Percentiles rank a stretch among this genome's conserved stretches.
phyloP scores from a whole-genome alignment of 2,329 filamentous ascomycete genomes.

The Fusarium scirpi region DNA sequence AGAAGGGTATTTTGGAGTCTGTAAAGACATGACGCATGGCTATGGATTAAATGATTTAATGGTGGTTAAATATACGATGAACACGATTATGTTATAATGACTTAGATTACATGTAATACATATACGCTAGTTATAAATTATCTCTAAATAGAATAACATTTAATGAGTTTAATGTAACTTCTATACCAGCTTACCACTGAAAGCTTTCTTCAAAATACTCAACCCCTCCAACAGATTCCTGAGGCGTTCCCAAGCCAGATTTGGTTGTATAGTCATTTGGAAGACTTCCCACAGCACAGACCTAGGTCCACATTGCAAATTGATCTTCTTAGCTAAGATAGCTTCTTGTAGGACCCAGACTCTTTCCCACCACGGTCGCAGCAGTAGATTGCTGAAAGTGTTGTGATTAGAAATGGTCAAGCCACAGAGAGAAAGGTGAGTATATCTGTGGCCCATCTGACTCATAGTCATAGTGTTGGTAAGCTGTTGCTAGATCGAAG shows the following conservation, averaged over 20 bases:
- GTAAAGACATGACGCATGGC: not conserved
- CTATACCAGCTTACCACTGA: no score
- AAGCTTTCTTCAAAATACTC: no score
- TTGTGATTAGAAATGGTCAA: rapidly evolving
- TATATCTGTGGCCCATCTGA: rapidly evolving
- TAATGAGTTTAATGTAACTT: no score
- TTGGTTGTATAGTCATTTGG: no score
- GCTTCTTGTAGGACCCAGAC: no score
- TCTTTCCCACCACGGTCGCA: no score
- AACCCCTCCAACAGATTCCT: no score
- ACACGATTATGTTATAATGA: not conserved
- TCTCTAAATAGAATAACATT: not conserved
- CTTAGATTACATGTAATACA: not conserved
- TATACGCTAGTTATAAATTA: not conserved
- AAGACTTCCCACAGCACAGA: no score
- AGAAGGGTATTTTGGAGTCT: not conserved
- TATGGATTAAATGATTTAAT: rapidly evolving
- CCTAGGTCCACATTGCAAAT: no score
- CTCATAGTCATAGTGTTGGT: not conserved
- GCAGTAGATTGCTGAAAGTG: no score
- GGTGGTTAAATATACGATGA: not conserved
- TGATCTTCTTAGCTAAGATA: no score
- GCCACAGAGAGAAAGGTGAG: not conserved
- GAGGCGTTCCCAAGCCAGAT: no score
- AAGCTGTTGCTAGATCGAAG: not conserved